Conservation (phyloP, 192 early-diverging fungal species). For the Jimgerdemannia flammicorona region DNA sequence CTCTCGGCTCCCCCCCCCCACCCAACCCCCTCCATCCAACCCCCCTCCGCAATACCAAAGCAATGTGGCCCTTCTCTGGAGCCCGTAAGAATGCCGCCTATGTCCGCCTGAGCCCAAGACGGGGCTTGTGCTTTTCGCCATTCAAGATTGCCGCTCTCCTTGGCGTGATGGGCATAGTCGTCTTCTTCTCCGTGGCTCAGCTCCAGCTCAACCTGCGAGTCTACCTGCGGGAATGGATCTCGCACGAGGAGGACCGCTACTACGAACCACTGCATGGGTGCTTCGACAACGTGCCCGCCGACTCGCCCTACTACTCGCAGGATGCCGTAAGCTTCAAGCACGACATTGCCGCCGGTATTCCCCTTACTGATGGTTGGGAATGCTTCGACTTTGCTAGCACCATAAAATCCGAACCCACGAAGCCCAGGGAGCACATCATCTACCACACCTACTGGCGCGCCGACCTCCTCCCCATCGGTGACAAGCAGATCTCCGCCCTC, state of each 20-base stretch:
- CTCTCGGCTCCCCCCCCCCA: too few relatives aligned
- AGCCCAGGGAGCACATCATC: conserved; percentile 12
- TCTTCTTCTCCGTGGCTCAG: conserved; percentile 26
- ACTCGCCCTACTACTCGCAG: conserved; percentile 24
- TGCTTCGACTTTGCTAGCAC: conserved; percentile 40
- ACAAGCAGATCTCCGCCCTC: conserved; percentile 35
- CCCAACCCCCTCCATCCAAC: too few relatives aligned
- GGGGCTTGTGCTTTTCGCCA: conserved; percentile 11
- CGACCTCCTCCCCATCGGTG: conserved; percentile 29
- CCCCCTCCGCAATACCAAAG: background rate
- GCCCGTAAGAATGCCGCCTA: background rate
- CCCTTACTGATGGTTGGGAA: conserved; percentile 34
- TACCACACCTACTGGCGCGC: conserved; percentile 43
- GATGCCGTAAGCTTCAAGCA: conserved; percentile 14
- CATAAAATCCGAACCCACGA: conserved; percentile 13
- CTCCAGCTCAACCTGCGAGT: conserved; percentile 33
- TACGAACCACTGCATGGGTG: conserved; percentile 28
- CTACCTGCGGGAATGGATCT: conserved; percentile 35
- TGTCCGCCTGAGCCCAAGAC: conserved; percentile 7
- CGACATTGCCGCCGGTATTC: conserved; percentile 26
- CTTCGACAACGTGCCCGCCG: conserved; percentile 22
- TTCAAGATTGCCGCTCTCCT: conserved; percentile 13
- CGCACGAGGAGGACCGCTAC: conserved; percentile 26
- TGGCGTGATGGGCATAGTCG: conserved; percentile 7
- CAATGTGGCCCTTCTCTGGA: background rate